These are phyloP conservation scores for Chrysosporium queenslandicum DNA, from an alignment of 2,329 filamentous ascomycete genomes.

Conservation along the genomic window DNA sequence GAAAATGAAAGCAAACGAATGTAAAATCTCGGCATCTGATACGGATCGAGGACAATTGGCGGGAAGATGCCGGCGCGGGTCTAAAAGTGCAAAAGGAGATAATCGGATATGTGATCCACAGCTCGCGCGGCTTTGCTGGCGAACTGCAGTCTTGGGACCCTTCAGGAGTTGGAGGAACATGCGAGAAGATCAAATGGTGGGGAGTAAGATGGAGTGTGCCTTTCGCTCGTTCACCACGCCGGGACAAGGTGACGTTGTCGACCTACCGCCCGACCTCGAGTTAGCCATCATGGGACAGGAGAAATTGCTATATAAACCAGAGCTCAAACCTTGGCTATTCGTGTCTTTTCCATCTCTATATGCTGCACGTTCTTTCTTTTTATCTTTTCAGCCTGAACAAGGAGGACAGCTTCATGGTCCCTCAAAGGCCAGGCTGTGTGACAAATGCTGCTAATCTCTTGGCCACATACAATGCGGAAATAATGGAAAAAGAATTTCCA, in stretches of 20 bases:
- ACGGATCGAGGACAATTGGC: constrained; percentile 69
- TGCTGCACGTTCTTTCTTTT: not conserved
- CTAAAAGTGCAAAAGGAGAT: constrained; percentile 71
- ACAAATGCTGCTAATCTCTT: too few species aligned
- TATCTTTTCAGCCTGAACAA: not conserved
- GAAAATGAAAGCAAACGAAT: constrained; percentile 84
- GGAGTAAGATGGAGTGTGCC: constrained; percentile 54
- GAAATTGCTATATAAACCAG: not conserved
- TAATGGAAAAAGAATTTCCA: too few species aligned
- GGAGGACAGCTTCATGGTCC: not conserved
- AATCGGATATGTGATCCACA: constrained; percentile 93
- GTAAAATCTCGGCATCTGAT: constrained; percentile 88
- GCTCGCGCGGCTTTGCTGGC: constrained; percentile 52
- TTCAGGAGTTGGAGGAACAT: constrained; percentile 39
- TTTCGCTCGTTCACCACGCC: constrained; percentile 46
- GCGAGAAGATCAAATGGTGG: constrained; percentile 56
- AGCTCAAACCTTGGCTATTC: constrained; percentile 16
- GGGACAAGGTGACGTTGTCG: constrained; percentile 49
- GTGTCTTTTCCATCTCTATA: constrained; percentile 17
- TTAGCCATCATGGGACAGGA: constrained; percentile 2
- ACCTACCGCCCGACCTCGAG: constrained; percentile 27
- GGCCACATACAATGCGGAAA: too few species aligned
- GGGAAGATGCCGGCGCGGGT: constrained; percentile 58
- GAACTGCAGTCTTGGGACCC: constrained; percentile 33
- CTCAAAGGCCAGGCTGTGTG: too few species aligned